phyloP scores from a whole-genome alignment of 2,329 filamentous ascomycete species.

The Myriangium duriaei region DNA sequence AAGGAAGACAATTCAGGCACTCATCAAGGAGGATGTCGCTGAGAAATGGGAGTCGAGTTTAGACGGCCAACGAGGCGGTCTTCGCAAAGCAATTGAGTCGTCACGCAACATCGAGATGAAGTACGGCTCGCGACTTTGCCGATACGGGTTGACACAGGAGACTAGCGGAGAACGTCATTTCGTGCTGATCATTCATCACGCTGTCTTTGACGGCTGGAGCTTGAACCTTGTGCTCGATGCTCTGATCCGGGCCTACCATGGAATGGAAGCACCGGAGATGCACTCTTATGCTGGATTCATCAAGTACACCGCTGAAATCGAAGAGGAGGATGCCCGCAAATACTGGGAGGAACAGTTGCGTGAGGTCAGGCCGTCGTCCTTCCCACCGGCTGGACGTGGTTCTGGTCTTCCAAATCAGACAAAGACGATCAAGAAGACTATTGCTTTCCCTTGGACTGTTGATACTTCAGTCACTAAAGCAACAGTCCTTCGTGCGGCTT shows the following conservation, averaged over 20 bases:
- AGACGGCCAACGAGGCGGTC: background rate
- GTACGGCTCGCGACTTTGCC: conserved; percentile 26
- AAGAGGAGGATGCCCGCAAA: conserved; percentile 7
- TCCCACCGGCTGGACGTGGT: conserved; percentile 23
- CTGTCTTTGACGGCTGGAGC: conserved; percentile 21
- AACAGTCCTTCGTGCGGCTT: conserved; percentile 19
- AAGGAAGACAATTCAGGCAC: conserved; percentile 10
- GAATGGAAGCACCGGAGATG: background rate
- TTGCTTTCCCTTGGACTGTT: background rate
- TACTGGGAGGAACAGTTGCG: background rate
- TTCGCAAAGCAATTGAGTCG: conserved; percentile 23
- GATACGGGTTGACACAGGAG: conserved; percentile 17
- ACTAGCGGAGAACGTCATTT: conserved; percentile 13
- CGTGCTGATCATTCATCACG: conserved; percentile 26
- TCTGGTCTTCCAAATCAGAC: background rate
- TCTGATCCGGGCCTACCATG: background rate
- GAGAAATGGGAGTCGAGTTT: conserved; percentile 21
- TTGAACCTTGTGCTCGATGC: background rate
- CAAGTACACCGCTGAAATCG: conserved; percentile 19
- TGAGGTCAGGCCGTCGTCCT: conserved; percentile 16
- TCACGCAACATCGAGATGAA: conserved; percentile 26
- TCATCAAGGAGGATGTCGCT: conserved; percentile 20
- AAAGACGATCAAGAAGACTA: background rate
- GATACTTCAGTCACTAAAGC: conserved; percentile 17
- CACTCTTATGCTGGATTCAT: background rate